Evolutionary conservation across 2,329 filamentous ascomycete genomes (phyloP), one percentile per base, ranked within the genome.

Genomic region (Chrysosporium keratinophilum): DNA sequence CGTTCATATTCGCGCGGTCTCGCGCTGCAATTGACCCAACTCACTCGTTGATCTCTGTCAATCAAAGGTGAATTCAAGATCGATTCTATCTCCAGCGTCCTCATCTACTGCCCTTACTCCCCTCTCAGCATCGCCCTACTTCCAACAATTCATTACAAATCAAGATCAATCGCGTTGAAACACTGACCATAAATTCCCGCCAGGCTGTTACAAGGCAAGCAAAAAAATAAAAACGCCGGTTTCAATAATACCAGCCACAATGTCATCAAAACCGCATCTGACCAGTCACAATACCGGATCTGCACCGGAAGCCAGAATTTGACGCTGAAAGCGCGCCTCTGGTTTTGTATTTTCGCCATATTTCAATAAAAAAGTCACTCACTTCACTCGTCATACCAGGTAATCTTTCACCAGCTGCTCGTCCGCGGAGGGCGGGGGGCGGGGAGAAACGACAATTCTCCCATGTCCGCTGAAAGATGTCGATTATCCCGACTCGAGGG

Each of bases 201-300:
- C 23, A 35, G 37, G 20, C 34, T 11, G 20, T 19, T 33, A 23
- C 17, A 46, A 46, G 44, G 28, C 44, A 46, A 15, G n/a, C n/a
- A 20, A n/a, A 28, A 20, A n/a, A 28, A 28, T 28, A 28, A 28
- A 28, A 28, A 28, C n/a, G 35, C 10, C n/a, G n/a, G 35, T 37
- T 23, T 40, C 46, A 40, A 49, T 34, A 28, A 40, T 49, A 40
- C 34, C 41, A 44, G 50, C 50, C 50, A 52, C 50, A 42, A 46
- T 52, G 41, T 52, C 50, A 52, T 52, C 20, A 15, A 20, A 2
- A 5, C 28, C 14, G 17, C 9, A 39, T 31, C 17, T 20, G 33
- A 39, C 50, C 50, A 46, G 41, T 52, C 50, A 40, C 42, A 52
- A 46, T n/a, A 45, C 50, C 50, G 41, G 50, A 46, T 46, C 50